These are phyloP conservation scores for Fragaria nilgerrensis DNA, from an alignment of 306 rosid genomes.

Conservation along the genomic window DNA sequence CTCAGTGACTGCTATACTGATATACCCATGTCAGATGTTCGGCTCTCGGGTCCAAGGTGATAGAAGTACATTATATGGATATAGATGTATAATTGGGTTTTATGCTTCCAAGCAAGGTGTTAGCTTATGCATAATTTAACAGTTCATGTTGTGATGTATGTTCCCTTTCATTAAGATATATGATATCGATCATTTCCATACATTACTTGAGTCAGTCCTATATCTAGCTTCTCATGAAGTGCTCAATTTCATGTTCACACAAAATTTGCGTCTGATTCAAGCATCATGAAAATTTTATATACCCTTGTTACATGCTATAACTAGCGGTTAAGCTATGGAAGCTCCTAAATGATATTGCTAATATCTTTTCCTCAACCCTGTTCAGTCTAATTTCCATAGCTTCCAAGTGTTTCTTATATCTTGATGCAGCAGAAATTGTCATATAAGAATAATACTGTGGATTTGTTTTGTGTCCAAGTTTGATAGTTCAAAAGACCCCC, in stretches of 20 bases:
- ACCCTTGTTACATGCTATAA: not conserved
- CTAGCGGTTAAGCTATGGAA: not conserved
- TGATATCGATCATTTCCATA: not conserved
- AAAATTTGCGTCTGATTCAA: not conserved
- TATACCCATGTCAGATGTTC: conserved; percentile 24
- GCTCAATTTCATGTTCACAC: not conserved
- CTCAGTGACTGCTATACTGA: conserved; percentile 20
- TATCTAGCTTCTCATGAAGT: not conserved
- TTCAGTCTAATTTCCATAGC: not conserved
- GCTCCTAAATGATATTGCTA: not conserved
- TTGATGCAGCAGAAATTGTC: not conserved
- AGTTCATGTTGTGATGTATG: not conserved
- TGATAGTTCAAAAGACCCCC: not conserved
- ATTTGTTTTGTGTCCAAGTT: not conserved
- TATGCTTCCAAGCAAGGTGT: not conserved
- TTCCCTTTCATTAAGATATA: not conserved
- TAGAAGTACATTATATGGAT: not conserved
- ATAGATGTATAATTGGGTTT: not conserved
- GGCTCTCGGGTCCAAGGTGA: conserved; percentile 38
- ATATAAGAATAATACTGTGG: not conserved
- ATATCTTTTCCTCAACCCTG: not conserved
- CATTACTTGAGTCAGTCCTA: not conserved
- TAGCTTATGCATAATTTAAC: not conserved
- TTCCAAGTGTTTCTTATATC: not conserved
- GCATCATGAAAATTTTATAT: not conserved